Base-by-base conservation (phyloP, 805 yeast species). In the Torulaspora maleeae region DNA sequence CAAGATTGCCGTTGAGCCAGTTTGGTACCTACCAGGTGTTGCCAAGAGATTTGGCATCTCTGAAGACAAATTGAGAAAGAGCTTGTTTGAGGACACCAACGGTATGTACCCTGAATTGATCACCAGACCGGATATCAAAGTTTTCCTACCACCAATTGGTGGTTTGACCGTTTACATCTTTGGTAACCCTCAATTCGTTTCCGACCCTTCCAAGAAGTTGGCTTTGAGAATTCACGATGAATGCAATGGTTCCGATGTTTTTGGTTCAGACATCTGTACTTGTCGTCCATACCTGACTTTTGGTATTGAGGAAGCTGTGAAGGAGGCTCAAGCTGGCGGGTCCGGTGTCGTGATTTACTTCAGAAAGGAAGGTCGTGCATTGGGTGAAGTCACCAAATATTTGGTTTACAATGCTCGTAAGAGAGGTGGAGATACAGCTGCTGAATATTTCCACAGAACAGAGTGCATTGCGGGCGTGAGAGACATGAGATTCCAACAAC, bases 401-500 rank as follows among this genome's bases (percentile, higher is more conserved):
- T 68, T 80, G 51, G 86, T 80, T 35, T 80, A 80, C 71, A 80
- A 80, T 54, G 85, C 85, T 13, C 76, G 86, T 64, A 80, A 80
- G 67, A 76, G 84, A 66, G 74, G 76, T 44, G 86, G 85, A 43
- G 86, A 80, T 60, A 74, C 78, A 11, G 85, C 85, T 24, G 83
- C 79, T 47, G 80, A 78, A 48, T 80, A 80, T 56, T 80, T 80
- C 73, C 78, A 75, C 55, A 73, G 85, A 59, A 80, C 86, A 15
- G 86, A 80, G 61, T 78, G 80, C 59, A 78, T 80, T 67, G 86
- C 86, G 11, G 86, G 86, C 56, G 86, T 80, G 36, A 76, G 79
- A 59, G 86, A 80, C 60, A 81, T 82, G 77, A 73, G 86, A 62
- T 80, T 80, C 69, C 86, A 80, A 63, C 82, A 77, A 48, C 68